Base-by-base conservation (phyloP, 352 stramenopile species). In the Globisporangium uncinulatum region DNA sequence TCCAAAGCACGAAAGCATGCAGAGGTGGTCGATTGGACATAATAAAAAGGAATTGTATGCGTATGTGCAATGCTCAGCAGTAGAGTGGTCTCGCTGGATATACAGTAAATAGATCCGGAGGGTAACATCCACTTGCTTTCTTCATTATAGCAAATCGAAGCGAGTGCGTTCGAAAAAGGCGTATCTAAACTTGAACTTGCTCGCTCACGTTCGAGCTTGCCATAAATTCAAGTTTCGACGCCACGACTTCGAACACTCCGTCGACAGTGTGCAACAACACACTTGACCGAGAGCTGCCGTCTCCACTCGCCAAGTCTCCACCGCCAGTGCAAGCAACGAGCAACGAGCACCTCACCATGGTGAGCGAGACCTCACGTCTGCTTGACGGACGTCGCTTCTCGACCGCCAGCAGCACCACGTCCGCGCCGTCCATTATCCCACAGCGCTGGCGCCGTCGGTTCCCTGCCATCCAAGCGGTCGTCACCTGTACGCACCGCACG, bases 361-460 rank as follows among this genome's bases (percentile, higher is more conserved):
- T 37, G n/a, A 17, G n/a, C 43, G 57, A 63, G 43, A 36, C 51
- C 6, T 45, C 57, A 21, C 51, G 34, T n/a, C 51, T 63, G 51
- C 51, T 58, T 9, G 46, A 29, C 21, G 44, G 32, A 15, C 24
- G 45, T 21, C 29, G 50, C 46, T 8, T 63, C 51, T 48, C 43
- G 43, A 48, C 43, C 8, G 8, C 13, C 43, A 48, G 43, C 43
- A 48, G 43, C 51, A 54, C 51, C 0, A 34, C 43, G 9, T 63
- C 57, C 17, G 43, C 36, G 24, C 57, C 57, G 37, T 63, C 57
- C 13, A 49, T 63, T 44, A 53, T 63, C 17, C 57, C 57, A 19
- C 57, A 63, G 51, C 57, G 57, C 51, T 63, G 57, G 57, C 57
- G 57, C 43, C 51, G 57, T 6, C 57, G 57, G 20, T 63, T 63